Evolutionary conservation across 2,329 filamentous ascomycete genomes (phyloP), one percentile per base, ranked within the genome.

Genomic region (Kalaharituber pfeilii): DNA sequence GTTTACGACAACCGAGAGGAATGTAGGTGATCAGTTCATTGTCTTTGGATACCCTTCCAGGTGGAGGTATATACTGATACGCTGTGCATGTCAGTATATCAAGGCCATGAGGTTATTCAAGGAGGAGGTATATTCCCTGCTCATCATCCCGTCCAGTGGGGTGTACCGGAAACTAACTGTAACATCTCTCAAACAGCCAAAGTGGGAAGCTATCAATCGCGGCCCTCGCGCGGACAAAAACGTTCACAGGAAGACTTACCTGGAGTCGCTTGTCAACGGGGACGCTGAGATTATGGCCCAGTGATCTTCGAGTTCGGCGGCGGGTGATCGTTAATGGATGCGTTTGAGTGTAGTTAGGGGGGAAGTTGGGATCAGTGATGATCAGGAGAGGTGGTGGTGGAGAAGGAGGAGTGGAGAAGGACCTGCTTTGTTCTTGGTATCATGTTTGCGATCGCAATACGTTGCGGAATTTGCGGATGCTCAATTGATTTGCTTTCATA

Each of bases 21-120:
- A 98, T 67, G 88, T 94, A 69, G 71, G 86, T 77, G 27, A 42
- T 50, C 44, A 42, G 11, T 45, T 36, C 33, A 50, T 50, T 49
- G 25, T 42, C 18, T 27, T 50, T 27, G 47, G 27, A 27, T 9
- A n/a, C n/a, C n/a, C n/a, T n/a, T n/a, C n/a, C n/a, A n/a, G 33
- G 42, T 45, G 11, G 9, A 39, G 52, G 62, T 67, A 49, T 66
- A 53, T 39, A 57, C 20, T 27, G 26, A 5, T 25, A 22, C 11
- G 47, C 13, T 25, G 42, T 15, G 28, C 13, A 22, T 53, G 24
- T 49, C 62, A 95, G 88, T 95, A 89, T 66, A 86, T 94, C 62
- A 85, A 93, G 66, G 91, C 91, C 13, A 89, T 96, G 86, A 78
- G 91, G 55, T 74, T 98, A 51, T 98, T 96, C 77, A 88, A 96